Evolutionary conservation across 176 grass and related monocot species (phyloP), one percentile per base, ranked within the genome.

Genomic region (Oryza meridionalis): DNA sequence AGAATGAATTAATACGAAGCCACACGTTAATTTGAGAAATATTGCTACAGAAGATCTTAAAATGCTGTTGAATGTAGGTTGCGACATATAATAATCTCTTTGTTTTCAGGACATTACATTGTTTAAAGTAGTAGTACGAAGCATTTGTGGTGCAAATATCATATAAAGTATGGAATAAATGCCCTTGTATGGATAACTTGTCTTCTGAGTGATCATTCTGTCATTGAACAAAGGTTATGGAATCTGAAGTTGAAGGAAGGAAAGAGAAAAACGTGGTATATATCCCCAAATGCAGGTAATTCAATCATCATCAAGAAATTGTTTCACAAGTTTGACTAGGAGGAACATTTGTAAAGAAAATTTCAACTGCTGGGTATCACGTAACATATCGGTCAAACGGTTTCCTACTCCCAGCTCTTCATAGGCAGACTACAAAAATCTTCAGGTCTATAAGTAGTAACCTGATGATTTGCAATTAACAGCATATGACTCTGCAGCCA

Each of bases 251-350:
- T 77, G 67, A 99, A 70, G 97, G 93, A 65, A 92, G 75, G 21
- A 92, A 35, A 85, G 97, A 99, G 82, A 96, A 89, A 72, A 99
- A 99, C 80, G 93, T 99, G 78, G 97, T 99, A 35, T 91, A 94
- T 75, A 86, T 99, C 45, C 97, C 93, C 45, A 96, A 92, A 84
- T 99, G 97, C 97, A 99, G 97, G 97, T 99, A 84, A 85, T 37
- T 65, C 81, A 53, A 37, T 75, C 38, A 35, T 37, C 81, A 83
- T 33, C 64, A 17, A 80, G 17, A 37, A 79, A 53, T 17, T 65
- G 0, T 70, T 70, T 65, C 0, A 1, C 42, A 64, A 49, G 37
- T 66, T 80, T 68, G 46, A 62, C 61, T 76, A 53, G 35, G 31
- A 67, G n/a, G 46, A 58, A n/a, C 63, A 84, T 77, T 77, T 77